Evolutionary conservation across 306 rosid genomes (phyloP).

Genomic region (Rosa chinensis): DNA sequence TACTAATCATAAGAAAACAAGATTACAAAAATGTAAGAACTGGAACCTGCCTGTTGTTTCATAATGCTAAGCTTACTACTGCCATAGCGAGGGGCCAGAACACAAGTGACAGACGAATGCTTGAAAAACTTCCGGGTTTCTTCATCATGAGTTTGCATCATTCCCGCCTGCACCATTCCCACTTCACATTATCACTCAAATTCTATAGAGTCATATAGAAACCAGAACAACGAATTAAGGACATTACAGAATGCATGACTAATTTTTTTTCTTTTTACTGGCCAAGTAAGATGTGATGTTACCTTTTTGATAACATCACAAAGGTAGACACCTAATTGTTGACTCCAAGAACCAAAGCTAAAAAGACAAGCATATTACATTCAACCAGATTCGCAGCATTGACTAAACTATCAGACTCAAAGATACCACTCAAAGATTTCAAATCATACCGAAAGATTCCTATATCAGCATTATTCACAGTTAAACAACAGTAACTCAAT

Average conservation of each 20-base stretch:
- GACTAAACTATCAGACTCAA: neutral
- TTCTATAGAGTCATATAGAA: neutral
- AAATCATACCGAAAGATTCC: neutral
- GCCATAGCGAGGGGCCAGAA: constrained; percentile 75
- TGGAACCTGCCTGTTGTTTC: constrained; percentile 67
- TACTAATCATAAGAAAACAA: neutral
- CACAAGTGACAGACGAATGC: constrained; percentile 89
- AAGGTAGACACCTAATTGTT: too few species aligned
- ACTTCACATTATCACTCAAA: constrained; percentile 17
- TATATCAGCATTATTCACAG: neutral
- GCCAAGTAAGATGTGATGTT: too few species aligned
- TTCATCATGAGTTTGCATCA: constrained; percentile 93
- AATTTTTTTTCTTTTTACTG: neutral
- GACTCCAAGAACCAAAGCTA: too few species aligned
- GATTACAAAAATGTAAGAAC: neutral
- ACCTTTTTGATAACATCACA: too few species aligned
- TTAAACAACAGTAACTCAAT: neutral
- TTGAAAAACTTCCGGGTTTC: constrained; percentile 82
- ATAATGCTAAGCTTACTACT: constrained; percentile 74
- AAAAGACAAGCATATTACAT: neutral
- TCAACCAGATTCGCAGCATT: neutral
- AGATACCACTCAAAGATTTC: neutral
- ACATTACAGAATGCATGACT: neutral
- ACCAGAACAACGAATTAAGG: neutral
- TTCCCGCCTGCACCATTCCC: constrained; percentile 60